Evolutionary conservation across 2,329 filamentous ascomycete genomes (phyloP).

Genomic region (Fusarium robinianum): DNA sequence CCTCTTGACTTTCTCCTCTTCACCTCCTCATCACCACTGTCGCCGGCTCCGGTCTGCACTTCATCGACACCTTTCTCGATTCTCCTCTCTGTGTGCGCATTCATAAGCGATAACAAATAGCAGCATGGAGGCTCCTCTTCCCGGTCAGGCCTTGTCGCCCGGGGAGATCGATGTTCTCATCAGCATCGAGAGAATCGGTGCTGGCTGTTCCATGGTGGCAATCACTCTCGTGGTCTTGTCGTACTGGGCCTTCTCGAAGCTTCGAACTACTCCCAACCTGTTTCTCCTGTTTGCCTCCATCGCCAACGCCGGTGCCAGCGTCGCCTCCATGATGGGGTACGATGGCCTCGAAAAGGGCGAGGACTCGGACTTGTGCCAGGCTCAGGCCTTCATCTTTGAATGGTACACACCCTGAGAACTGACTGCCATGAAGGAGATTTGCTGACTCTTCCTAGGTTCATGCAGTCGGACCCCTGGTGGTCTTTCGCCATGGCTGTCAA

Average conservation of each 20-base stretch:
- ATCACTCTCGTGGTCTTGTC: slow-evolving; percentile 55
- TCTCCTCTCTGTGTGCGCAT: no score
- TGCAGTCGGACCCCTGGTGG: slow-evolving; percentile 77
- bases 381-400: slow-evolving; percentile 65
- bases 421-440: not conserved
- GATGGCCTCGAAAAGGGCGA: slow-evolving; percentile 62
- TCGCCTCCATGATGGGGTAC: slow-evolving; percentile 72
- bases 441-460: slow-evolving; percentile 62
- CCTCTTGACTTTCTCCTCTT: no score
- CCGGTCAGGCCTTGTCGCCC: slow-evolving; percentile 35
- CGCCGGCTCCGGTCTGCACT: not conserved
- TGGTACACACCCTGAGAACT: slow-evolving; percentile 51
- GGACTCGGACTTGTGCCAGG: slow-evolving; percentile 62
- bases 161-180: slow-evolving; percentile 51
- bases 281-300: slow-evolving; percentile 47
- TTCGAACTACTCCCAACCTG: slow-evolving; percentile 61
- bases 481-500: slow-evolving; percentile 82
- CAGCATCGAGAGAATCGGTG: slow-evolving; percentile 57
- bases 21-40: not conserved
- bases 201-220: slow-evolving; percentile 57
- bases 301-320: slow-evolving; percentile 57
- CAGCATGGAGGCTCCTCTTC: slow-evolving; percentile 23
- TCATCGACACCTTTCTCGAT: not conserved
- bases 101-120: not conserved
- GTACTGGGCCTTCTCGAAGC: slow-evolving; percentile 54